Evolutionary conservation across 768 basidiomycete species (phyloP), one percentile per base, ranked within the genome.

Genomic region (Dendrothele bispora): DNA sequence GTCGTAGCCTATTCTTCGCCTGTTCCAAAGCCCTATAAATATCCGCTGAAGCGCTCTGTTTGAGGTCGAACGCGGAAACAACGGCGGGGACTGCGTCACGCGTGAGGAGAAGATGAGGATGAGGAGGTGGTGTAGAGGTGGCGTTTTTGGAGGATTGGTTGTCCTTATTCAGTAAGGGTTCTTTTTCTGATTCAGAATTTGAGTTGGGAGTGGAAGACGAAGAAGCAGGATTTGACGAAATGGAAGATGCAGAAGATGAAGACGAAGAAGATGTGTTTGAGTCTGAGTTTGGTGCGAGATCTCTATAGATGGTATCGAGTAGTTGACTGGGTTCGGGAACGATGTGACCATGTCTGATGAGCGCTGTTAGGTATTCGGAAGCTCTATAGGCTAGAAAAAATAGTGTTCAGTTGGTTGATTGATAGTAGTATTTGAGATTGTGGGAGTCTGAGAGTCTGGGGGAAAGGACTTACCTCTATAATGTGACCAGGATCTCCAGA

Each of bases 401-500:
- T 25, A 20, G 8, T 34, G 29, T n/a, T n/a, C n/a, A n/a, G n/a
- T n/a, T n/a, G n/a, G n/a, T n/a, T n/a, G n/a, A n/a, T n/a, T n/a
- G n/a, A n/a, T n/a, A n/a, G n/a, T n/a, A n/a, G n/a, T n/a, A n/a
- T n/a, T 25, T 17, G 17, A 39, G 20, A 15, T 18, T n/a, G 14
- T 21, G 4, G 36, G 6, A 20, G 14, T 15, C 18, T 12, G 43
- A 20, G 47, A 44, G 28, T 48, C 44, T 15, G 26, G 7, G n/a
- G n/a, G 24, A 35, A 48, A 22, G 7, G 28, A 46, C 49, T 36
- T 48, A 88, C 88, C 88, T 76, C 74, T 79, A 61, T 85, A 91
- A 64, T 92, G 89, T 32, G 83, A 85, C 88, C 88, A 92, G 35
- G 87, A 83, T 36, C 89, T 75, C 89, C 89, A 92, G 8, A 74